Conservation (phyloP, 345 rosid species). For the Eucalyptus globulus region DNA sequence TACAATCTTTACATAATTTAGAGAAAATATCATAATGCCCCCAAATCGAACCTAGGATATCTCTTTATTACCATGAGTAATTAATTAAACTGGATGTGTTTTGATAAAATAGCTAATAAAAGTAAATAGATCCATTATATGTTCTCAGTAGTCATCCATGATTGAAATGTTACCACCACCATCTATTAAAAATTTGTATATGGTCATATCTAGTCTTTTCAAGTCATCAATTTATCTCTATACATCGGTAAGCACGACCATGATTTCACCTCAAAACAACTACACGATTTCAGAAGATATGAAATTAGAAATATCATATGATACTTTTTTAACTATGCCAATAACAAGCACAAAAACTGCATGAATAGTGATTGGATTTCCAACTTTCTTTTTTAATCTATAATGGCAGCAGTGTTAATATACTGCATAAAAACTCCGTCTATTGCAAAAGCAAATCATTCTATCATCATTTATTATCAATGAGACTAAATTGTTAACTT, state of each 20-base stretch:
- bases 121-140: background rate
- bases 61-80: background rate
- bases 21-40: background rate
- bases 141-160: background rate
- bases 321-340: background rate
- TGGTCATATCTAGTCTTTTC: background rate
- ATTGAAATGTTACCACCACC: background rate
- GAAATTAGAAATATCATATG: background rate
- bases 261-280: background rate
- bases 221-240: background rate
- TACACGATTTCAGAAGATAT: background rate
- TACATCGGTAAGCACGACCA: accelerated
- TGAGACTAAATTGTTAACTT: background rate
- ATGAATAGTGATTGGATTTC: background rate
- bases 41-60: background rate
- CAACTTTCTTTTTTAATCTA: background rate
- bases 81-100: background rate
- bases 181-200: background rate
- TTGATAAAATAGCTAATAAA: background rate
- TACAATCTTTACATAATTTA: background rate
- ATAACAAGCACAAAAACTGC: background rate
- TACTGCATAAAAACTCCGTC: background rate
- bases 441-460: background rate
- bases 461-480: background rate
- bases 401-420: background rate